phyloP scores from a whole-genome alignment of 164 flowering plant genomes.

The Liriodendron chinense region DNA sequence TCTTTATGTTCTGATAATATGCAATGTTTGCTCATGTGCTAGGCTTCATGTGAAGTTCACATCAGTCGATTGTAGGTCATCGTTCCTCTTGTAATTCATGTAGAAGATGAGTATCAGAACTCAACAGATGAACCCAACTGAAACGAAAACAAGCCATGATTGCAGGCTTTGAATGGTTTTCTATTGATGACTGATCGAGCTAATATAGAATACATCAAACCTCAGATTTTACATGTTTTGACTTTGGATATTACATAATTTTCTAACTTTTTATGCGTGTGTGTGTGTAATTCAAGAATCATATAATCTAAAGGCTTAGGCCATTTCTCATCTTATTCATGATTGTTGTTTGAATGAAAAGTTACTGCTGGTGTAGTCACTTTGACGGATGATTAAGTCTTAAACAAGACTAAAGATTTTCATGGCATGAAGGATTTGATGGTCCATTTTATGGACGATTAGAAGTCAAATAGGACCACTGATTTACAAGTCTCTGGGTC shows the following conservation, averaged over 20 bases:
- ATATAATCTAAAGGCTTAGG: background rate
- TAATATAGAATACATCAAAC: slow-evolving; percentile 47
- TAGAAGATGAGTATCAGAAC: background rate
- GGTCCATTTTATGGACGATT: too few species aligned
- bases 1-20: background rate
- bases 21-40: slow-evolving; percentile 26
- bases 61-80: slow-evolving; percentile 39
- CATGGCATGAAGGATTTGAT: background rate
- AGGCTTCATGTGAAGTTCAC: slow-evolving; percentile 56
- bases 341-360: background rate
- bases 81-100: background rate
- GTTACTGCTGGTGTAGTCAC: background rate
- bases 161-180: slow-evolving; percentile 29
- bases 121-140: slow-evolving; percentile 12
- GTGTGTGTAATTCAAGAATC: background rate
- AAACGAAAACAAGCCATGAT: slow-evolving; percentile 16
- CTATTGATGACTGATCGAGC: slow-evolving; percentile 37
- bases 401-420: background rate
- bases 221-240: slow-evolving; percentile 66
- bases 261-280: background rate
- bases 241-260: slow-evolving; percentile 51
- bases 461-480: too few species aligned
- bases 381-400: background rate
- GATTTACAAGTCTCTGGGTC: too few species aligned
- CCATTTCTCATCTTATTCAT: background rate